Evolutionary conservation across 352 stramenopile genomes (phyloP).

Genomic region (Phytopythium mirpurense): DNA sequence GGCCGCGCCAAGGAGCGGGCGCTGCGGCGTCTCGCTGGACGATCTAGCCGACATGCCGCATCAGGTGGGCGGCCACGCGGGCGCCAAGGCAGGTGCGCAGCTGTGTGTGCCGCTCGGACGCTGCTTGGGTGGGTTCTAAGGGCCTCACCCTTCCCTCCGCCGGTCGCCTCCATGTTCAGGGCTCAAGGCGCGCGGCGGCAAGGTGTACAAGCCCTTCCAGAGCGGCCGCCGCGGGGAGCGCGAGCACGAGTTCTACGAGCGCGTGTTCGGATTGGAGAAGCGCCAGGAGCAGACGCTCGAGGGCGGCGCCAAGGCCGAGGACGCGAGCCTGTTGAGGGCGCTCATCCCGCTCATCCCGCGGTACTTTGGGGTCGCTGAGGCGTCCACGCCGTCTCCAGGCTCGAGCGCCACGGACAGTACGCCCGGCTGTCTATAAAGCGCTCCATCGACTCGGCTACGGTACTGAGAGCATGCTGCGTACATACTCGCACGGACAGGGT

Average conservation of each 20-base stretch:
- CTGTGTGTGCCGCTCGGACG: too few species aligned
- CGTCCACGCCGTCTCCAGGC: slow-evolving; percentile 17
- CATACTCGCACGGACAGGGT: too few species aligned
- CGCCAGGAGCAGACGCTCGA: too few species aligned
- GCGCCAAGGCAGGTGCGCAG: slow-evolving; percentile 52
- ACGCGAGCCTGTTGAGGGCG: slow-evolving; percentile 16
- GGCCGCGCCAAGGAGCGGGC: slow-evolving; percentile 5
- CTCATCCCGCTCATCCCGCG: slow-evolving; percentile 45
- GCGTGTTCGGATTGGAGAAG: slow-evolving; percentile 27
- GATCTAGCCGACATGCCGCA: slow-evolving; percentile 53
- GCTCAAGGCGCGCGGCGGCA: slow-evolving; percentile 52
- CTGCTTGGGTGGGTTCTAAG: too few species aligned
- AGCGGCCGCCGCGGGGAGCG: slow-evolving; percentile 66
- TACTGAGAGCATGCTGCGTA: too few species aligned
- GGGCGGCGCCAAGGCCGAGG: slow-evolving; percentile 1
- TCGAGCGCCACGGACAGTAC: not conserved
- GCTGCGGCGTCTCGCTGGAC: slow-evolving; percentile 1
- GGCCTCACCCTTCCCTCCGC: too few species aligned
- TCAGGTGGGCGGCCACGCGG: slow-evolving; percentile 76
- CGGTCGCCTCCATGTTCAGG: too few species aligned
- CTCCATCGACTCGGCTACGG: too few species aligned
- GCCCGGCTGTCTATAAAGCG: too few species aligned
- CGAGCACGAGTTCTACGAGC: slow-evolving; percentile 77
- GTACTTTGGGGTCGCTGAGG: slow-evolving; percentile 53
- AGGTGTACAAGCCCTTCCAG: slow-evolving; percentile 86